Evolutionary conservation across 2,329 filamentous ascomycete genomes (phyloP).

Genomic region (Dactylellina parvicollis): DNA sequence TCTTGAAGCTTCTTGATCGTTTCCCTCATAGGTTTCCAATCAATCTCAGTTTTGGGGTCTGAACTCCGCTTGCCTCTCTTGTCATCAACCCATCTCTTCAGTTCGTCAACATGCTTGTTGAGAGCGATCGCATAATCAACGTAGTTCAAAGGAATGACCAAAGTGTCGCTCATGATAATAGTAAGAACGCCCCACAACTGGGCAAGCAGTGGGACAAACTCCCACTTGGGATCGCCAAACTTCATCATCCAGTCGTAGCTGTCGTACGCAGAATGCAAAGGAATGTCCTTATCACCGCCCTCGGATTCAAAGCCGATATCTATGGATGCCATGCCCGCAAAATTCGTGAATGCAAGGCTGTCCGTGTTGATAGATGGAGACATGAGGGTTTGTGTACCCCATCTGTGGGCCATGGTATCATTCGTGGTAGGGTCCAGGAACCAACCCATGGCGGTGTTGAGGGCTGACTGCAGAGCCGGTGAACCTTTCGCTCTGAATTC

Average conservation of each 20-base stretch:
- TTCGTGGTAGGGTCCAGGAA: constrained; percentile 78
- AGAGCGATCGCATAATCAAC: constrained; percentile 71
- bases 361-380: constrained; percentile 60
- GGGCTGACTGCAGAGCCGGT: constrained; percentile 77
- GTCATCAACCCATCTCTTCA: constrained; percentile 72
- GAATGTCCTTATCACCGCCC: constrained; percentile 69
- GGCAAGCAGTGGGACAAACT: constrained; percentile 78
- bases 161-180: constrained; percentile 70
- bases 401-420: constrained; percentile 76
- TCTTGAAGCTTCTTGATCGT: constrained; percentile 71
- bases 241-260: constrained; percentile 85
- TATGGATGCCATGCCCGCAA: constrained; percentile 86
- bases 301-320: constrained; percentile 75
- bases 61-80: constrained; percentile 63
- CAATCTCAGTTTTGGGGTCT: constrained; percentile 61
- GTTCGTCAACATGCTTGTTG: constrained; percentile 71
- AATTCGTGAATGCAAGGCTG: constrained; percentile 83
- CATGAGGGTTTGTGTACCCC: constrained; percentile 73
- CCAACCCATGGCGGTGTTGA: constrained; percentile 77
- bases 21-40: constrained; percentile 70
- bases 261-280: constrained; percentile 87
- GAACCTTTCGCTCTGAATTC: constrained; percentile 82
- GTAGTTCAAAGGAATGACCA: constrained; percentile 73
- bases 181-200: constrained; percentile 73
- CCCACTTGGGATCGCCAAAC: constrained; percentile 83